These are phyloP conservation scores for Alternaria gansuensis DNA, from an alignment of 2,329 filamentous ascomycete species.

Conservation along the genomic window DNA sequence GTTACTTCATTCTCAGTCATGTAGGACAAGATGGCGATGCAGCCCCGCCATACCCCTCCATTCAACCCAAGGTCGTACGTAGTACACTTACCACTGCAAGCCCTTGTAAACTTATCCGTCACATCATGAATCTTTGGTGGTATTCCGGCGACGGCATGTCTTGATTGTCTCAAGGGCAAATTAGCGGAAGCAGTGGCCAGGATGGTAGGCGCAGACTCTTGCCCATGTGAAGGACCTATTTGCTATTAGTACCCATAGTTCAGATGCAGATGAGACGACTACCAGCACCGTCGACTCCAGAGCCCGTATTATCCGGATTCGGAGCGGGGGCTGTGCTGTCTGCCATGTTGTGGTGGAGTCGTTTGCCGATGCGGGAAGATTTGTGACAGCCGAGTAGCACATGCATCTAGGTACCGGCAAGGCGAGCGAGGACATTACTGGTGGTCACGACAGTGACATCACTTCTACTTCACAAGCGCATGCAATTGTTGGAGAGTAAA, in stretches of 20 bases:
- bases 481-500: background rate
- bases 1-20: constrained; percentile 8
- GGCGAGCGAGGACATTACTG: constrained; percentile 3
- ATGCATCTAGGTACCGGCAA: constrained; percentile 12
- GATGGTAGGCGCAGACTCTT: constrained; percentile 25
- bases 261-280: background rate
- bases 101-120: constrained; percentile 63
- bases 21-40: constrained; percentile 12
- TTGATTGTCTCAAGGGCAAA: constrained; percentile 45
- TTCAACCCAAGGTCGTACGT: background rate
- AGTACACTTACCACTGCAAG: constrained; percentile 58
- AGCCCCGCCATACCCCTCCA: constrained; percentile 32
- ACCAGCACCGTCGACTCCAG: constrained; percentile 31
- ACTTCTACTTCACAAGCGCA: constrained; percentile 16
- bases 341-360: constrained; percentile 49
- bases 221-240: constrained; percentile 32
- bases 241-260: constrained; percentile 29
- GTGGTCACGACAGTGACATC: constrained; percentile 17
- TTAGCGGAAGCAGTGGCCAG: constrained; percentile 30
- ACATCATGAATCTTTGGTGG: constrained; percentile 60
- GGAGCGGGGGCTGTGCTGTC: constrained; percentile 36
- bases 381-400: constrained; percentile 35
- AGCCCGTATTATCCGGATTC: constrained; percentile 12
- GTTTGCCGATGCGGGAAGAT: constrained; percentile 43
- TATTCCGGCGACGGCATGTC: constrained; percentile 32